Base-by-base conservation (phyloP, 2,329 filamentous ascomycete species). In the Gnomoniopsis smithogilvyi region DNA sequence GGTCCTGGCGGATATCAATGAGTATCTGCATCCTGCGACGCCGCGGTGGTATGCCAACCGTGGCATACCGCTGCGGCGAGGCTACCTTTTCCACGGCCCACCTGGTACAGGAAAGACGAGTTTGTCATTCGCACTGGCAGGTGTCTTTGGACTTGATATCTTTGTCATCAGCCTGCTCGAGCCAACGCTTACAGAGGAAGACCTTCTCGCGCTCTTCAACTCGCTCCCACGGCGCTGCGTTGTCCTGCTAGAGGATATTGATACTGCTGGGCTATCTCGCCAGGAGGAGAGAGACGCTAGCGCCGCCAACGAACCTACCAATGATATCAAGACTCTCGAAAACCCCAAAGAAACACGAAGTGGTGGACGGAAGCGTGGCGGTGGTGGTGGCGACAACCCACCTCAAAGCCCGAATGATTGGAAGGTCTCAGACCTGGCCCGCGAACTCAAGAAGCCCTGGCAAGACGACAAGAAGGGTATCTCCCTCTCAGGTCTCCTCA, bases 71-170 rank as follows among this genome's bases (percentile, higher is more conserved):
- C 86, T 93, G 54, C 80, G 91, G 0, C 76, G 91, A 33, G 91
- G 91, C 0, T 94, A 93, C 66, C 79, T 94, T 0, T 91, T 94
- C 64, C 81, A 91, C 65, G 90, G 91, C 0, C 88, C 88, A 0
- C 89, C 89, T 0, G 89, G 89, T 0, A 91, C 87, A 0, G 89
- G 89, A 21, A 92, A 92, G 72, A 90, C 86, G 0, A 86, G 81
- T 33, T 79, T 90, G 15, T 86, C 82, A 0, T 86, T 87, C 66
- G 86, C 86, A 0, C 72, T 90, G 10, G 86, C 87, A 0, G 85
- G 86, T 1, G 77, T 86, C 1, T 88, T 90, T 62, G 82, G 83
- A 1, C 78, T 90, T 1, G 81, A 88, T 62, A 86, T 90, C 45
- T 87, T 87, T 66, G 81, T 87, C 48, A 80, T 90, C 51, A 81